A percentile compares a stretch with the other conserved stretches of the same genome.
phyloP scores from a whole-genome alignment of 176 grass and related monocot genomes.

The Triticum dicoccoides region DNA sequence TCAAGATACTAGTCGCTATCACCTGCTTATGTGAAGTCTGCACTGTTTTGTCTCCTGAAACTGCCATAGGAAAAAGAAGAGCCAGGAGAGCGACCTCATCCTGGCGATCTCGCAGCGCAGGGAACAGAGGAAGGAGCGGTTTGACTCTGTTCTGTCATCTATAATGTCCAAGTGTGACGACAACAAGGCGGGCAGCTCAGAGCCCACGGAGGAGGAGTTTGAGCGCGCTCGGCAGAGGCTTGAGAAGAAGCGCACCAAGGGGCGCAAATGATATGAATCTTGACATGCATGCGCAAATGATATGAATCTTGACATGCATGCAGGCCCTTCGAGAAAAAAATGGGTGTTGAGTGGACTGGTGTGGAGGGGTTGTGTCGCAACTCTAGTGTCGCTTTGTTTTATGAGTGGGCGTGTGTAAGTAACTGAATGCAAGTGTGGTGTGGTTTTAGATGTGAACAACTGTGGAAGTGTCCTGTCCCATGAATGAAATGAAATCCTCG shows the following conservation, averaged over 20 bases:
- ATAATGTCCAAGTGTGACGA: conserved; percentile 70
- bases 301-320: no score
- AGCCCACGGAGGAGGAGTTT: conserved; percentile 90
- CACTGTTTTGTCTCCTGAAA: not conserved
- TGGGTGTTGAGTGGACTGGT: not conserved
- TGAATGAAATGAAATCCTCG: no score
- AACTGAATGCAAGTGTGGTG: not conserved
- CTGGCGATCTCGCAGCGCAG: conserved; percentile 62
- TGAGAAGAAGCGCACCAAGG: conserved; percentile 50
- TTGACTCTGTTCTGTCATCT: conserved; percentile 76
- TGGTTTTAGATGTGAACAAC: no score
- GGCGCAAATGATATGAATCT: conserved; percentile 20
- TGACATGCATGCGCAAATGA: not conserved
- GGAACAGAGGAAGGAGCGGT: conserved; percentile 58
- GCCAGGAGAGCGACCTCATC: conserved; percentile 52
- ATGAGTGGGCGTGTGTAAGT: conserved; percentile 4
- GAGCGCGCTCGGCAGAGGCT: conserved; percentile 58
- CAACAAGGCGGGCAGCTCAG: conserved; percentile 35
- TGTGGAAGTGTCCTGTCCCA: no score
- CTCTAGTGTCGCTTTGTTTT: not conserved
- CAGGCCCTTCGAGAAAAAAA: not conserved
- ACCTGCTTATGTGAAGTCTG: not conserved
- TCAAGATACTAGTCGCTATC: not conserved
- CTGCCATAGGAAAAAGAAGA: conserved; percentile 52
- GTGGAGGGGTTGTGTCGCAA: not conserved